These are phyloP conservation scores for Saururus chinensis DNA, from an alignment of 164 flowering plant species.

Conservation along the genomic window DNA sequence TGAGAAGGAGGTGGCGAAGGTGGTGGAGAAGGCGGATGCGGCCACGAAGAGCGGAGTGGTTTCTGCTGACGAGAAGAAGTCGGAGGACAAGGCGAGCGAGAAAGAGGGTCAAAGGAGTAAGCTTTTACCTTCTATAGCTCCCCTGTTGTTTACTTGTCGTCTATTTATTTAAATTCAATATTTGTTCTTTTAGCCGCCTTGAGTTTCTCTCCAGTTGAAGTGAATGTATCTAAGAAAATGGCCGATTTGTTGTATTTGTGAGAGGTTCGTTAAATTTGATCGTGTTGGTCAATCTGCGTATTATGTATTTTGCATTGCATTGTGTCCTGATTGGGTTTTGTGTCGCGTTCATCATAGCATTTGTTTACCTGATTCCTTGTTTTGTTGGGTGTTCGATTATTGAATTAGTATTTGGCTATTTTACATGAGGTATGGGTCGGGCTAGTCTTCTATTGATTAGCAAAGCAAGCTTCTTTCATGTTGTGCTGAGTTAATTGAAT, in stretches of 20 bases:
- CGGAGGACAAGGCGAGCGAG: slow-evolving; percentile 1
- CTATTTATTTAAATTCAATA: background rate
- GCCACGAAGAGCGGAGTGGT: background rate
- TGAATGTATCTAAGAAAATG: background rate
- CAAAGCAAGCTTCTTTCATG: background rate
- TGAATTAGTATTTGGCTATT: too few species aligned
- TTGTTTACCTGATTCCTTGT: too few species aligned
- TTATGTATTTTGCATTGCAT: too few species aligned
- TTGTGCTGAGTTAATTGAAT: background rate
- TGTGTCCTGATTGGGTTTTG: too few species aligned
- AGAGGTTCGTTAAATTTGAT: too few species aligned
- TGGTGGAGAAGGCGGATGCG: background rate
- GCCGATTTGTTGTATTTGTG: too few species aligned
- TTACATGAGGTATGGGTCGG: too few species aligned
- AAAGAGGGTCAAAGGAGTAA: background rate
- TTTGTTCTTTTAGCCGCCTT: background rate
- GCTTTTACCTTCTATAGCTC: too few species aligned
- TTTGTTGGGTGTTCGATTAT: too few species aligned
- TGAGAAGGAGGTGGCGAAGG: background rate
- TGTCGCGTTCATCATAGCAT: too few species aligned
- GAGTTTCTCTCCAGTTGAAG: background rate
- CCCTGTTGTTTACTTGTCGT: background rate
- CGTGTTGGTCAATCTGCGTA: too few species aligned
- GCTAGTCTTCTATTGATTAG: too few species aligned
- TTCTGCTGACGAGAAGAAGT: background rate